A percentile compares a stretch with the other conserved stretches of the same genome.
Conservation (phyloP, 176 grass and related monocot species). For the Canna indica region DNA sequence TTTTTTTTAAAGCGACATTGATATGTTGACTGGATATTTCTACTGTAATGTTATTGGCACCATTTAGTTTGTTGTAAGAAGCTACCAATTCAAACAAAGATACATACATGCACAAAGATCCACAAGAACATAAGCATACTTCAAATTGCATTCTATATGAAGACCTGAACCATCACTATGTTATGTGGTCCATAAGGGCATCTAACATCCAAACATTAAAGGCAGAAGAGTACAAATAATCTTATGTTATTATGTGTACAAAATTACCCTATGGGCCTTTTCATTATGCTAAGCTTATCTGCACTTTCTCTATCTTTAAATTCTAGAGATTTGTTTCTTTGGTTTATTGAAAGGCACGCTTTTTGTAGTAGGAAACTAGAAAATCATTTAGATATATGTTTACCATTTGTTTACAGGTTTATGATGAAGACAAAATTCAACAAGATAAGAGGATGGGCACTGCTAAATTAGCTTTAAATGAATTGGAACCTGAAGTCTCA, state of each 20-base stretch:
- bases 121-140: background rate
- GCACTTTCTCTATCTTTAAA: background rate
- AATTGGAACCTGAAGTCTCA: slow-evolving; percentile 38
- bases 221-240: background rate
- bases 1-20: background rate
- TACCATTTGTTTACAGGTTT: slow-evolving; percentile 40
- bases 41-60: background rate
- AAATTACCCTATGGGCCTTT: background rate
- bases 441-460: slow-evolving; percentile 91
- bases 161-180: background rate
- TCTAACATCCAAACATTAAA: background rate
- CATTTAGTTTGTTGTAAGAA: background rate
- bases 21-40: background rate
- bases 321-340: background rate
- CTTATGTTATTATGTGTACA: background rate
- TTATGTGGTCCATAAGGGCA: background rate
- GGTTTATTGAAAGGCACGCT: background rate
- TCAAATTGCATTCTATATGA: background rate
- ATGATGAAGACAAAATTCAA: slow-evolving; percentile 81
- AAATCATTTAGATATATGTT: background rate
- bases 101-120: background rate
- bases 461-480: slow-evolving; percentile 54
- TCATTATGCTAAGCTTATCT: background rate
- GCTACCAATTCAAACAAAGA: background rate
- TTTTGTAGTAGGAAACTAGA: background rate